Evolutionary conservation across 768 basidiomycete genomes (phyloP).

Genomic region (Tulasnella calospora): DNA sequence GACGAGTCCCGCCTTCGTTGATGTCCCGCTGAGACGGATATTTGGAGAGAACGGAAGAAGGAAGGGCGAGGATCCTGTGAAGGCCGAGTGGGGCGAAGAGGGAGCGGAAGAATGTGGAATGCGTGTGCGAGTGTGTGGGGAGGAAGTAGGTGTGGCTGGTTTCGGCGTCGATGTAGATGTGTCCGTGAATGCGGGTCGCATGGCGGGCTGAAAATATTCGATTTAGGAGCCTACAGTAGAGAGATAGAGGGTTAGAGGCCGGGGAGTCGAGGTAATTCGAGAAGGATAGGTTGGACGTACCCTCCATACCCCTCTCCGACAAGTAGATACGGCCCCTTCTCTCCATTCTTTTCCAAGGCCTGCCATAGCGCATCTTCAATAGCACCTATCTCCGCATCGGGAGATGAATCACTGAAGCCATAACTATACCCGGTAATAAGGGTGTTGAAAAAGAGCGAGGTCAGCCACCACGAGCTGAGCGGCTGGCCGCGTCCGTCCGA

Average conservation of each 20-base stretch:
- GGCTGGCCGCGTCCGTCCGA: neutral
- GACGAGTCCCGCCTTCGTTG: neutral
- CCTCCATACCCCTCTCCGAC: constrained; percentile 3
- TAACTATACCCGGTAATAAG: neutral
- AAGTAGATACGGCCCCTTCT: neutral
- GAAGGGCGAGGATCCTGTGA: neutral
- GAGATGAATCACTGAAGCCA: neutral
- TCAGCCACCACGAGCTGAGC: neutral
- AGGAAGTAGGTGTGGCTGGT: neutral
- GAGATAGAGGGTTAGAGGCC: neutral
- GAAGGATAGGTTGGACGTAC: neutral
- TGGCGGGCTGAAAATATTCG: neutral
- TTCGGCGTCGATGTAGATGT: constrained; percentile 10
- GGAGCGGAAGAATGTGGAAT: neutral
- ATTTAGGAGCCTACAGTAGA: neutral
- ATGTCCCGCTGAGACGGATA: neutral
- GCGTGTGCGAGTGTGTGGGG: neutral
- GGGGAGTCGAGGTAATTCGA: neutral
- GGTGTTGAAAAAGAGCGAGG: neutral
- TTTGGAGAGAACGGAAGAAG: neutral
- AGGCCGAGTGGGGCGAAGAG: constrained; percentile 6
- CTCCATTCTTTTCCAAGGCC: neutral
- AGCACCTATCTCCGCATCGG: neutral
- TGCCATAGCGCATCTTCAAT: constrained; percentile 9
- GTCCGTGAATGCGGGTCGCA: neutral